Percentiles rank a stretch among this genome's conserved stretches.
Evolutionary conservation across 139 green algal species (phyloP).

Genomic region (Volvox africanus): DNA sequence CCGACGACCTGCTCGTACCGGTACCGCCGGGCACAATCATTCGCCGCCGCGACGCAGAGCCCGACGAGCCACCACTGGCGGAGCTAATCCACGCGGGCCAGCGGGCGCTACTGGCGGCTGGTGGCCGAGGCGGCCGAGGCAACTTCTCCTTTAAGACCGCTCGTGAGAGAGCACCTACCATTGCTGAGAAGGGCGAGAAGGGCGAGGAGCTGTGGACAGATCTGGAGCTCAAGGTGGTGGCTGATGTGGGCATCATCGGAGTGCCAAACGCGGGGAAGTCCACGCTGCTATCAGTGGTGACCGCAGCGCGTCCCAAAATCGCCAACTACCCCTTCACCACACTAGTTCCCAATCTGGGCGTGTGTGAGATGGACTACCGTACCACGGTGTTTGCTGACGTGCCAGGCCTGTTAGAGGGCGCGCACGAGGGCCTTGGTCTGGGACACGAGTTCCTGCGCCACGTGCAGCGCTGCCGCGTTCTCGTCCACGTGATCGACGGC

Average conservation of each 20-base stretch:
- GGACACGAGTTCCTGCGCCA: slow-evolving; percentile 95
- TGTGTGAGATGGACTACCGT: slow-evolving; percentile 89
- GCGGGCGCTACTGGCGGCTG: slow-evolving; percentile 82
- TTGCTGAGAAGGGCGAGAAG: slow-evolving; percentile 81
- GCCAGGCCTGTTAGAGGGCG: slow-evolving; percentile 95
- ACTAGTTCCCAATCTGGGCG: slow-evolving; percentile 96
- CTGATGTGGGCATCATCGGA: slow-evolving; percentile 97
- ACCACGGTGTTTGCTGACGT: slow-evolving; percentile 80
- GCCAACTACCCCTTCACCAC: slow-evolving; percentile 99
- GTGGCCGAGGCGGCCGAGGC: slow-evolving; percentile 91
- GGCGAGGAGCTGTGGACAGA: slow-evolving; percentile 85
- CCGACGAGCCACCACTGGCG: slow-evolving; percentile 71
- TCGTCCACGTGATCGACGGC: slow-evolving; percentile 97
- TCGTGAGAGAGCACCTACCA: slow-evolving; percentile 85
- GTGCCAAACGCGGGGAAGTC: slow-evolving; percentile 90
- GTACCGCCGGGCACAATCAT: slow-evolving; percentile 94
- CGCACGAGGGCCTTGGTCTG: slow-evolving; percentile 90
- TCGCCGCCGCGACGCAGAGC: slow-evolving; percentile 65
- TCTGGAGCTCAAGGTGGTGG: slow-evolving; percentile 94
- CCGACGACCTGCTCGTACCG: slow-evolving; percentile 81
- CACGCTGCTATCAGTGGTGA: slow-evolving; percentile 91
- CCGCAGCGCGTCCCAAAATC: slow-evolving; percentile 90
- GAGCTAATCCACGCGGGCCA: slow-evolving; percentile 86
- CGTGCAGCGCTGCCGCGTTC: slow-evolving; percentile 73
- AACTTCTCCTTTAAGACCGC: slow-evolving; percentile 95